These are phyloP conservation scores for Zygoascus tannicola DNA, from an alignment of 805 yeast genomes.

Conservation along the genomic window DNA sequence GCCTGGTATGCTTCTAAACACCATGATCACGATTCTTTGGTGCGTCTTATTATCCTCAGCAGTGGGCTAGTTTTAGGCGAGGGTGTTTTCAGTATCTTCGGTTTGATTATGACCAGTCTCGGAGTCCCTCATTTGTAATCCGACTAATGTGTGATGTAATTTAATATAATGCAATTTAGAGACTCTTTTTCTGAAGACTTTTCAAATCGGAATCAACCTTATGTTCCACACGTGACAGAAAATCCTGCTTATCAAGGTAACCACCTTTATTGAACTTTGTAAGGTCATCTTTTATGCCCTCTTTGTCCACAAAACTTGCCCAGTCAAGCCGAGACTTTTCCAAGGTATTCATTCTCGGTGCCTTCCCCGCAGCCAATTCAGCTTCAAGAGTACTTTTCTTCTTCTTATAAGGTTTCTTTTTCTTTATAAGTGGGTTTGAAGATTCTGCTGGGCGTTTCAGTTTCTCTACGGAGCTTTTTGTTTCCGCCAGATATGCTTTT, in stretches of 20 bases:
- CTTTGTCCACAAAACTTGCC: slow-evolving; percentile 86
- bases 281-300: slow-evolving; percentile 77
- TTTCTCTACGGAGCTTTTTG: neutral
- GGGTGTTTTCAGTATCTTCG: slow-evolving; percentile 76
- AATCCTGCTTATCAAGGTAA: slow-evolving; percentile 83
- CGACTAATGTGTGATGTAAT: neutral
- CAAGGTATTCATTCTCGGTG: slow-evolving; percentile 76
- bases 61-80: slow-evolving; percentile 92
- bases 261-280: slow-evolving; percentile 79
- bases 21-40: slow-evolving; percentile 39
- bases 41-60: slow-evolving; percentile 76
- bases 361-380: slow-evolving; percentile 57
- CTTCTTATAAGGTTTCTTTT: slow-evolving; percentile 33
- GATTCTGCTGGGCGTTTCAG: slow-evolving; percentile 2
- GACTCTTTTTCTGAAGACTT: slow-evolving; percentile 28
- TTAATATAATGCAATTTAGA: neutral
- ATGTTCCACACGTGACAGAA: slow-evolving; percentile 64
- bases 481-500: slow-evolving; percentile 55
- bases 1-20: slow-evolving; percentile 33
- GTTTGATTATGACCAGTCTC: slow-evolving; percentile 66
- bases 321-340: slow-evolving; percentile 92
- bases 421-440: slow-evolving; percentile 4
- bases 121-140: slow-evolving; percentile 52
- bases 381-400: slow-evolving; percentile 70
- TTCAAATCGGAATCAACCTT: slow-evolving; percentile 44